Evolutionary conservation across 257 asterid genomes (phyloP).

Genomic region (Solanum lignicaule): DNA sequence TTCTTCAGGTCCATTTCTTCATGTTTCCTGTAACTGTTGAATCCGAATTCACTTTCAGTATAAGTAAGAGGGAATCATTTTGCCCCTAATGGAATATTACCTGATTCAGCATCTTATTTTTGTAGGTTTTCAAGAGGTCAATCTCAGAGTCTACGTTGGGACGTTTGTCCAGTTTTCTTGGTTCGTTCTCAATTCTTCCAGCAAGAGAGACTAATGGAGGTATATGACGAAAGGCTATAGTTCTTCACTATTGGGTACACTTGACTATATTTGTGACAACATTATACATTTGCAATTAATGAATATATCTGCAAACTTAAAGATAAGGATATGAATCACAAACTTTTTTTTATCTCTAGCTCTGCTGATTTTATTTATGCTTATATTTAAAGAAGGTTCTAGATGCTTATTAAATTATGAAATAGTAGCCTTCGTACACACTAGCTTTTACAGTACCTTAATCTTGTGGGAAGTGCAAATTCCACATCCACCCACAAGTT

Average conservation of each 20-base stretch:
- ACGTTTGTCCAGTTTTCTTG: slow-evolving; percentile 53
- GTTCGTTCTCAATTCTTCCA: slow-evolving; percentile 61
- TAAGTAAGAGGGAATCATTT: neutral
- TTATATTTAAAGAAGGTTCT: neutral
- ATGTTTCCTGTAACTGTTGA: neutral
- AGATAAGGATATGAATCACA: neutral
- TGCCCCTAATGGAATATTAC: slow-evolving; percentile 1
- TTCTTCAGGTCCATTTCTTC: neutral
- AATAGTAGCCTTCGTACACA: neutral
- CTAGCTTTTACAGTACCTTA: neutral
- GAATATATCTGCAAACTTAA: neutral
- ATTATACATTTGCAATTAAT: neutral
- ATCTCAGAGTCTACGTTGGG: slow-evolving; percentile 69
- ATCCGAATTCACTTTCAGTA: neutral
- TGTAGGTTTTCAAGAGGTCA: slow-evolving; percentile 60
- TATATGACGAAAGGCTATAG: slow-evolving; percentile 16
- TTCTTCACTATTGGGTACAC: neutral
- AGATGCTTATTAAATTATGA: neutral
- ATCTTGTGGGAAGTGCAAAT: neutral
- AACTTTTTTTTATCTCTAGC: neutral
- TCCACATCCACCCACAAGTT: neutral
- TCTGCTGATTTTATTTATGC: neutral
- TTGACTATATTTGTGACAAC: neutral
- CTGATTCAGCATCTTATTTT: slow-evolving; percentile 6
- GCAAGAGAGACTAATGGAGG: slow-evolving; percentile 51